A percentile compares a stretch with the other conserved stretches of the same genome.
phyloP scores from a whole-genome alignment of 208 protist genomes.

The Trypanosoma avium region DNA sequence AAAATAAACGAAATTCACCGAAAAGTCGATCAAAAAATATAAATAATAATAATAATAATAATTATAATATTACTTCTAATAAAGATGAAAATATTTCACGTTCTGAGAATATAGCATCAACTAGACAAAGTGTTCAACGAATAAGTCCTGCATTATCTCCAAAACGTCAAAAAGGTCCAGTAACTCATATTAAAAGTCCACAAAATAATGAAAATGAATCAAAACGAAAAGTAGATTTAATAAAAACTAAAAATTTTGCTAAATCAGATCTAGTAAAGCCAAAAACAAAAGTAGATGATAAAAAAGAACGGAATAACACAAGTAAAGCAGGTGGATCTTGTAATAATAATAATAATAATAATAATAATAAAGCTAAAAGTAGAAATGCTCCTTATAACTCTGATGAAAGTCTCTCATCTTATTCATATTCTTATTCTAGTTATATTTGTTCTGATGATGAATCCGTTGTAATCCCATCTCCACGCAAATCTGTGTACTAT shows the following conservation, averaged over 20 bases:
- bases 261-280: no score
- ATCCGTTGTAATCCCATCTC: no score
- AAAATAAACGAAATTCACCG: no score
- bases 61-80: neutral
- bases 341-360: neutral
- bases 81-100: neutral
- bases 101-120: neutral
- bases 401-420: neutral
- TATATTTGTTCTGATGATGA: neutral
- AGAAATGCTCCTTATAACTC: neutral
- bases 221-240: neutral
- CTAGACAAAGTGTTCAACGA: slow-evolving; percentile 1
- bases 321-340: no score
- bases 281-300: no score
- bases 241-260: no score
- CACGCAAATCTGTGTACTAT: no score
- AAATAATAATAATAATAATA: no score
- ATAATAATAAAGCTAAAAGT: neutral
- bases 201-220: neutral
- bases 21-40: no score
- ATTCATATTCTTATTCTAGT: slow-evolving; percentile 25
- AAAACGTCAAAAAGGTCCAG: neutral
- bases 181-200: neutral
- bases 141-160: slow-evolving; percentile 20
- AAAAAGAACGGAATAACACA: no score